phyloP scores from a whole-genome alignment of 1,139 yeast genomes.

The Wickerhamomyces sp. region DNA sequence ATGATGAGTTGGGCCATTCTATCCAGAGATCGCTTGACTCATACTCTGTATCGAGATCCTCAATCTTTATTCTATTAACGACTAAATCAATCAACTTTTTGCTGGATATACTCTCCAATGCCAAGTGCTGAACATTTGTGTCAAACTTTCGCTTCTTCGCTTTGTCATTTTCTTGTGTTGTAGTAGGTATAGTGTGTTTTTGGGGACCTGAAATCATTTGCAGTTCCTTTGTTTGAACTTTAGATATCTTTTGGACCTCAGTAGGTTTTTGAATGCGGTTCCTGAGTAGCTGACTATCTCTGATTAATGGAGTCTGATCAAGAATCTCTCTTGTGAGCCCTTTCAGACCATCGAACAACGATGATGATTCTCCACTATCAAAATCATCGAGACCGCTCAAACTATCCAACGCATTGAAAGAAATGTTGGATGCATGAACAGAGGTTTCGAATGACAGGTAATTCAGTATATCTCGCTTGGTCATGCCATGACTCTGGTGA shows the following conservation, averaged over 20 bases:
- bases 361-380: neutral
- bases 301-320: slow-evolving; percentile 5
- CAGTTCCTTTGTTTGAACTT: no score
- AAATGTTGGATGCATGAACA: neutral
- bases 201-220: neutral
- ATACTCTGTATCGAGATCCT: slow-evolving; percentile 20
- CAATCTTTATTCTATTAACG: slow-evolving; percentile 10
- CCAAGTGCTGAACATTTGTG: slow-evolving; percentile 13
- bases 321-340: slow-evolving; percentile 12
- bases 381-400: neutral
- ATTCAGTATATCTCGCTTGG: neutral
- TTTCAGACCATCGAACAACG: slow-evolving; percentile 15
- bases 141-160: slow-evolving; percentile 18
- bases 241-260: no score
- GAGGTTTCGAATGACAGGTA: neutral
- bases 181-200: neutral
- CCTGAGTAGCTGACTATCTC: slow-evolving; percentile 1
- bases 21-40: slow-evolving; percentile 20
- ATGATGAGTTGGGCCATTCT: slow-evolving; percentile 18
- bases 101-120: slow-evolving; percentile 11
- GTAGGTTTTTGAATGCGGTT: neutral
- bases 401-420: neutral
- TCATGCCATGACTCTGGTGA: neutral
- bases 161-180: neutral
- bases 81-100: slow-evolving; percentile 9